These are phyloP conservation scores for Sordariomycetes sp. DNA, from an alignment of 2,329 filamentous ascomycete species.

Conservation along the genomic window DNA sequence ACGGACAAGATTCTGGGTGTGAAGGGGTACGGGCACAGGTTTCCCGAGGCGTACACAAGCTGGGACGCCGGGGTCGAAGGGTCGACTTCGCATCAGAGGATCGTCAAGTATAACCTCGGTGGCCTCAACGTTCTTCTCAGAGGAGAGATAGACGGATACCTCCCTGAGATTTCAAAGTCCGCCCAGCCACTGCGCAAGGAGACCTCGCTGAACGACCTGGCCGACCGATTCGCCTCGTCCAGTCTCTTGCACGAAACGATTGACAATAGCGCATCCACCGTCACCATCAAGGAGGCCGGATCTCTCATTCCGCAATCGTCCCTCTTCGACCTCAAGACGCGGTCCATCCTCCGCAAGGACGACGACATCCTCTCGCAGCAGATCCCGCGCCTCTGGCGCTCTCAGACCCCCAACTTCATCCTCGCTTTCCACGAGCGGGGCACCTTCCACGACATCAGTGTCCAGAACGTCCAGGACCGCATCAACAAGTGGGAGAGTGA, in stretches of 20 bases:
- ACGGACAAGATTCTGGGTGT: conserved; percentile 41
- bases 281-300: conserved; percentile 10
- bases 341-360: conserved; percentile 13
- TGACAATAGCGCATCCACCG: background rate
- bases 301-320: conserved; percentile 14
- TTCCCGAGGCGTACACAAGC: conserved; percentile 52
- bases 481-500: conserved; percentile 21
- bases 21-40: conserved; percentile 49
- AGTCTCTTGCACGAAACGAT: background rate
- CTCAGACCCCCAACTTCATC: conserved; percentile 23
- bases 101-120: conserved; percentile 45
- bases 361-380: conserved; percentile 18
- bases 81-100: conserved; percentile 48
- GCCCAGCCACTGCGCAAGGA: background rate
- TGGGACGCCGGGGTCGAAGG: conserved; percentile 41
- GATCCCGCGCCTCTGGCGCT: conserved; percentile 26
- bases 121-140: conserved; percentile 36
- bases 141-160: conserved; percentile 44
- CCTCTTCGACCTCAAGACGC: conserved; percentile 31
- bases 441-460: conserved; percentile 19
- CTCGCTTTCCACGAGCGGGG: conserved; percentile 24
- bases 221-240: background rate
- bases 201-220: background rate
- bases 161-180: conserved; percentile 5
- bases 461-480: conserved; percentile 16